Base-by-base conservation (phyloP, 208 protist species). In the Trypanosoma brucei region DNA sequence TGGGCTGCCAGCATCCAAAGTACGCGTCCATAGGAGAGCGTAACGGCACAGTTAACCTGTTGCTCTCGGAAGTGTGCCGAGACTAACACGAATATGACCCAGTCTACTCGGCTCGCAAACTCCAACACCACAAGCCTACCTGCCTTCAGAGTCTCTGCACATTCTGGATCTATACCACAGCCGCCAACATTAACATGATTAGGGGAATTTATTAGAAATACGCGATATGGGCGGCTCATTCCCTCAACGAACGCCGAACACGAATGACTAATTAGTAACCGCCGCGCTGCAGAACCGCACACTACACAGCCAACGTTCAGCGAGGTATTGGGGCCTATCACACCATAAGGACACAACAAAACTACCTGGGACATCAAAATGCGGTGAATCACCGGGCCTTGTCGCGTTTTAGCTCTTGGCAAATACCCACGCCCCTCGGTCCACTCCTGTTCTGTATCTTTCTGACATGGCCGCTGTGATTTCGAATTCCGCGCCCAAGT, bases 1-100 rank as follows among this genome's bases (percentile, higher is more conserved):
- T 81, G 76, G 38, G 65, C 75, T n/a, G 83, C 80, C 13, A 93
- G 68, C 59, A 90, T 67, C 86, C 86, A 93, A 59, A 93, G 70
- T n/a, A 64, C 74, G 1, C 86, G 79, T 14, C 86, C 86, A 71
- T 84, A 88, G 7, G 80, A 79, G 30, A 91, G 55, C 3, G 59
- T 31, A 57, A 38, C 3, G 4, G 30, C 14, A 22, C 31, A 5
- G 33, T 44, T 45, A 31, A 39, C 44, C n/a, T 40, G 38, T 3
- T 9, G 42, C 30, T 53, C 61, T 36, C 46, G 34, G 2, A 36
- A 46, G 36, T 6, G 22, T 22, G 40, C 70, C 48, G 73, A 55
- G 30, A 81, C 61, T 5, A 85, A 33, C 34, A 89, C 34, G 53
- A 89, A 82, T 2, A 70, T 62, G n/a, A 75, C 55, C 76, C 75